Conservation (phyloP, 106 monocot genomes). For the Vanilla planifolia region DNA sequence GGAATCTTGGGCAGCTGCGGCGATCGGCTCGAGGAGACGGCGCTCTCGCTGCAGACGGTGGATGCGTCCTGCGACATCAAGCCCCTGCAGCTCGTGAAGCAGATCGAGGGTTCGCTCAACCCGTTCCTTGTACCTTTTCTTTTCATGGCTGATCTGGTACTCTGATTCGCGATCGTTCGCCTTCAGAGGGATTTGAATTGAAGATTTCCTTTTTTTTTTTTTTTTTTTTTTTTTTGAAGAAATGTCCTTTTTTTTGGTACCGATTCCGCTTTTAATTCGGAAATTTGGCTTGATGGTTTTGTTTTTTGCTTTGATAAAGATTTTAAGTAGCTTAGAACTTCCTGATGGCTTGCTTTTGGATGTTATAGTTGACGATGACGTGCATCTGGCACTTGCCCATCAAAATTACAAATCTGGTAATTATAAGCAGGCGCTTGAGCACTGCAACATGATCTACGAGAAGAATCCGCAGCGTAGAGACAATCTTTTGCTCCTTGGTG, state of each 20-base stretch:
- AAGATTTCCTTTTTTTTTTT: not conserved
- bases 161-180: not conserved
- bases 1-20: constrained; percentile 7
- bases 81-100: constrained; percentile 22
- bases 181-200: not conserved
- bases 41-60: constrained; percentile 13
- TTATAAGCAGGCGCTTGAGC: constrained; percentile 75
- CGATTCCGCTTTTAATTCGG: not conserved
- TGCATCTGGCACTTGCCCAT: constrained; percentile 64
- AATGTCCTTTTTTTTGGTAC: not conserved
- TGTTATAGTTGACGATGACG: constrained; percentile 56
- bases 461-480: constrained; percentile 74
- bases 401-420: constrained; percentile 79
- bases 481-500: constrained; percentile 85
- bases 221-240: not conserved
- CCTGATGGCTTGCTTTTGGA: too few species aligned
- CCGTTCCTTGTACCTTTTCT: not conserved
- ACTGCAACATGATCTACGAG: constrained; percentile 57
- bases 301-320: too few species aligned
- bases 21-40: constrained; percentile 22
- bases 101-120: constrained; percentile 23
- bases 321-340: too few species aligned
- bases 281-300: not conserved
- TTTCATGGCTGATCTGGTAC: too few species aligned
- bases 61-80: constrained; percentile 32